A percentile compares a stretch with the other conserved stretches of the same genome.
These are phyloP conservation scores for Pichia nanzhaoensis DNA, from an alignment of 805 yeast species.

Conservation along the genomic window DNA sequence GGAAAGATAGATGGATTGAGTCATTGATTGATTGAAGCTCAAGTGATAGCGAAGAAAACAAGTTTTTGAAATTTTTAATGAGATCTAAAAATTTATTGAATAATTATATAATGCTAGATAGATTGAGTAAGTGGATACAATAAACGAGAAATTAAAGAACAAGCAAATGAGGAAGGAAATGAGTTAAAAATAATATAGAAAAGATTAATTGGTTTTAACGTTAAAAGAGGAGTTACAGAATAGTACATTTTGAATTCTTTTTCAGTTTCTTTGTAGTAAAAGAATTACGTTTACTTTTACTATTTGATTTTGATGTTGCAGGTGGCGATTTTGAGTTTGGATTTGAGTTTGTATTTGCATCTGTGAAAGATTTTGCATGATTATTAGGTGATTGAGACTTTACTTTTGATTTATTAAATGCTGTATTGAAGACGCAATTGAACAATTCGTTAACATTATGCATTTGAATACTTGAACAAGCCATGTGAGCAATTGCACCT, in stretches of 20 bases:
- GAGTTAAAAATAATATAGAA: background rate
- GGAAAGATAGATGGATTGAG: too few relatives aligned
- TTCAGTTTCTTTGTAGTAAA: conserved; percentile 1
- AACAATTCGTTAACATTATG: conserved; percentile 64
- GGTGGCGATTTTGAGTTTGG: background rate
- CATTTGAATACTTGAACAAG: conserved; percentile 72
- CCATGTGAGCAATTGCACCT: conserved; percentile 66
- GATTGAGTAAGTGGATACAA: too few relatives aligned
- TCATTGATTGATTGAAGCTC: too few relatives aligned
- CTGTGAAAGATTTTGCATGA: too few relatives aligned
- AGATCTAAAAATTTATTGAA: too few relatives aligned
- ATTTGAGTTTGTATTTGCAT: background rate
- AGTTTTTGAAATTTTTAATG: too few relatives aligned
- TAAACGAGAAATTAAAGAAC: too few relatives aligned
- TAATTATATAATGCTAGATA: too few relatives aligned
- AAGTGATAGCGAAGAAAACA: too few relatives aligned
- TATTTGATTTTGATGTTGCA: background rate
- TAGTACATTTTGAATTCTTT: conserved; percentile 6
- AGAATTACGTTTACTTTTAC: conserved; percentile 1
- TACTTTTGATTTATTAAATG: conserved; percentile 18
- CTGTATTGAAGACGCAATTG: conserved; percentile 38
- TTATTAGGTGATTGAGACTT: conserved; percentile 2
- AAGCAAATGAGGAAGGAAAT: background rate
- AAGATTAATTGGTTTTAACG: background rate
- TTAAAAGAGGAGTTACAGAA: background rate